Base-by-base conservation (phyloP, 2,329 filamentous ascomycete species). In the Tolypocladium nubicola region DNA sequence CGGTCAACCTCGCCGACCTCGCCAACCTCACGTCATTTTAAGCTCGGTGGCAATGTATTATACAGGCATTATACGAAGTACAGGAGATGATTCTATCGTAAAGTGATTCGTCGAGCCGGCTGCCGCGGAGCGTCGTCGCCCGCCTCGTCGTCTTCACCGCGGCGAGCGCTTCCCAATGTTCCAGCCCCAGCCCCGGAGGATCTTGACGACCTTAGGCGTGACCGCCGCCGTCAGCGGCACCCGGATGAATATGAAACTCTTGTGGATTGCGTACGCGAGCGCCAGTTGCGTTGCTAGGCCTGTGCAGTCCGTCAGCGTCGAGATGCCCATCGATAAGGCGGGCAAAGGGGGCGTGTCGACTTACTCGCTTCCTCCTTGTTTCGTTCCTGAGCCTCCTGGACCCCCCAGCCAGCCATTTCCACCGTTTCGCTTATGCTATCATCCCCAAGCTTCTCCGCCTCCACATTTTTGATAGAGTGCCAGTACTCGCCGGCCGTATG, bases 181-280 rank as follows among this genome's bases (percentile, higher is more conserved):
- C 87, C 90, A 97, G 6, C 94, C 94, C 90, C 93, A 96, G 14
- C 84, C 81, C 62, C 93, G 80, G 35, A 99, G 77, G 14, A 85
- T 83, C 73, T 90, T 95, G 66, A 97, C 94, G n/a, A 97, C 86
- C 73, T 95, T 97, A 1, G 94, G 94, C 10, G 90, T 91, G 39
- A 97, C 80, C 3, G 91, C 93, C 14, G 90, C 91, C 1, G 94
- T 94, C 61, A 97, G 75, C 10, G 94, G 94, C 11, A 99, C 90
- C n/a, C 94, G 84, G 63, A 97, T 73, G 72, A 99, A 96, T 67
- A 99, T 97, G 72, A 97, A 90, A 65, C 89, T 95, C 76, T 99
- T 99, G 79, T 99, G 94, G 58, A 99, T 90, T 35, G 93, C 93
- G 68, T 99, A 99, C 14, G 94, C 94, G 53, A 99, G 81, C 19